These are phyloP conservation scores for Ambispora gerdemannii DNA, from an alignment of 192 early-diverging fungal genomes.

Conservation along the genomic window DNA sequence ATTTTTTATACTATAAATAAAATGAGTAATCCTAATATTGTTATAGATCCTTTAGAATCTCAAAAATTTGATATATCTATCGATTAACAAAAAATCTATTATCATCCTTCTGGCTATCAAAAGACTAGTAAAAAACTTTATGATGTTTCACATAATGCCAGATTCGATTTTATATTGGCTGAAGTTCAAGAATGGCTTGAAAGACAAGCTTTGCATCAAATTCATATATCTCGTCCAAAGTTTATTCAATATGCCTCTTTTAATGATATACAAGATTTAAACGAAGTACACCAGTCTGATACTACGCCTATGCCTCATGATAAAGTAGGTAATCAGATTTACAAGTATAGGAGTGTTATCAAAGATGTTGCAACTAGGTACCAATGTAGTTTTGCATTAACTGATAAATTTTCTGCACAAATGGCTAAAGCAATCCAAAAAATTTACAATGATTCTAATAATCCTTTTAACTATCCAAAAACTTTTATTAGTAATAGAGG, in stretches of 20 bases:
- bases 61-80: neutral
- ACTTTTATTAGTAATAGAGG: constrained; percentile 3
- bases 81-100: neutral
- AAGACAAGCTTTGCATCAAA: neutral
- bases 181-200: neutral
- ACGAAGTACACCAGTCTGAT: constrained; percentile 8
- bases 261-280: constrained; percentile 12
- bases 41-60: neutral
- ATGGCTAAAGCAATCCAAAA: neutral
- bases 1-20: neutral
- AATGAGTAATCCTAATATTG: neutral
- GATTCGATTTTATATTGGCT: neutral
- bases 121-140: neutral
- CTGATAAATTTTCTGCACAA: neutral
- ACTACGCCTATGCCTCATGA: constrained; percentile 1
- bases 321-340: neutral
- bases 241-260: neutral
- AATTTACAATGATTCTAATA: constrained; percentile 18
- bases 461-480: neutral
- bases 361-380: constrained; percentile 3
- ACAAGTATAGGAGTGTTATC: neutral
- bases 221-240: constrained; percentile 4
- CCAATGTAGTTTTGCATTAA: neutral
- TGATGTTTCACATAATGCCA: neutral
- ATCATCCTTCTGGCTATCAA: neutral